These are phyloP conservation scores for Lignosus rhinocerotis DNA, from an alignment of 1,284 basidiomycete genomes.

Conservation along the genomic window DNA sequence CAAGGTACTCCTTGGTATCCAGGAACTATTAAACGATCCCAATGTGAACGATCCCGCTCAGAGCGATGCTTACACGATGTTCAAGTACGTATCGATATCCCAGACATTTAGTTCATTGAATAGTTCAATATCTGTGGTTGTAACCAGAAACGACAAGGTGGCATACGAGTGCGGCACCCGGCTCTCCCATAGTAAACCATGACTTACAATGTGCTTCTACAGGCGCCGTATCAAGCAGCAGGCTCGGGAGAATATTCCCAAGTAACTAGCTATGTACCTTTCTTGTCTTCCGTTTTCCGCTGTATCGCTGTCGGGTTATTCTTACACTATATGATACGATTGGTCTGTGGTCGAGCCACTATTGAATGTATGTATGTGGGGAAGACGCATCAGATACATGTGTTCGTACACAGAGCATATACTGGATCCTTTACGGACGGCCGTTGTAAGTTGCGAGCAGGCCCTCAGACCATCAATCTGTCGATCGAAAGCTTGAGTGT, in stretches of 20 bases:
- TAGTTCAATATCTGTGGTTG: background rate
- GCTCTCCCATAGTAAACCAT: background rate
- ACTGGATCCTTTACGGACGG: background rate
- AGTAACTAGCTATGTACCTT: slow-evolving; percentile 43
- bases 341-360: background rate
- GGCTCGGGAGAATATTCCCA: slow-evolving; percentile 83
- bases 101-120: background rate
- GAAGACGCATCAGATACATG: background rate
- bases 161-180: slow-evolving; percentile 77
- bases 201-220: slow-evolving; percentile 12
- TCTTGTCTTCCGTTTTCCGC: slow-evolving; percentile 9
- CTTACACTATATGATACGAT: slow-evolving; percentile 21
- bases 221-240: slow-evolving; percentile 80
- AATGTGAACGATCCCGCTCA: slow-evolving; percentile 96
- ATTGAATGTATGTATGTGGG: background rate
- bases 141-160: slow-evolving; percentile 78
- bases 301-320: slow-evolving; percentile 25
- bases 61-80: slow-evolving; percentile 96
- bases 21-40: slow-evolving; percentile 92
- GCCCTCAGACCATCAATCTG: slow-evolving; percentile 52
- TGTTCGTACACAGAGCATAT: slow-evolving; percentile 4
- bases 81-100: slow-evolving; percentile 68
- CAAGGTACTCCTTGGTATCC: slow-evolving; percentile 93
- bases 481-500: slow-evolving; percentile 90
- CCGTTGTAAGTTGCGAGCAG: background rate